phyloP scores from a whole-genome alignment of 108 stramenopile genomes.

The Conticribra guillardii region DNA sequence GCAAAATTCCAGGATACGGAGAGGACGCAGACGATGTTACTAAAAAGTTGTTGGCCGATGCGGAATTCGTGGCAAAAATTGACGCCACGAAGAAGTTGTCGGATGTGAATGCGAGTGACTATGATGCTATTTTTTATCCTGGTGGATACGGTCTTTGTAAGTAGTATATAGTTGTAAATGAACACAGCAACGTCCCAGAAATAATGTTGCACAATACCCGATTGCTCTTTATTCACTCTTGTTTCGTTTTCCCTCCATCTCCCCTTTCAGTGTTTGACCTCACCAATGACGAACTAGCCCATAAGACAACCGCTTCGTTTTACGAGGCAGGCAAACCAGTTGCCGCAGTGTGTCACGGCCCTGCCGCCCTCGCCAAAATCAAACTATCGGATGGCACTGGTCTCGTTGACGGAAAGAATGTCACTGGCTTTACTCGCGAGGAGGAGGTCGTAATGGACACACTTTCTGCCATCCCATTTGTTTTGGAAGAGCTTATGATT shows the following conservation, averaged over 20 bases:
- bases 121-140: neutral
- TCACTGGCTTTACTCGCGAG: neutral
- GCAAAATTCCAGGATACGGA: neutral
- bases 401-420: neutral
- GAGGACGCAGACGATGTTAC: neutral
- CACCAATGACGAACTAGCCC: neutral
- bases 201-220: too few relatives aligned
- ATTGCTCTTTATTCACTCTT: too few relatives aligned
- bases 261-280: neutral
- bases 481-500: neutral
- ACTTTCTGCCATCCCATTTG: neutral
- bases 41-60: neutral
- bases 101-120: neutral
- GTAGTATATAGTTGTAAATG: too few relatives aligned
- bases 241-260: too few relatives aligned
- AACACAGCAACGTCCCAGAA: too few relatives aligned
- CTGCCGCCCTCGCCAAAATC: neutral
- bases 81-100: neutral
- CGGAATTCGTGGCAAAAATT: neutral
- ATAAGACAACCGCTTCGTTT: neutral
- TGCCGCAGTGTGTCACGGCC: neutral
- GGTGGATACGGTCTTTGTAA: too few relatives aligned
- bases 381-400: neutral
- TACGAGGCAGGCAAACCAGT: neutral
- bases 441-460: neutral